Evolutionary conservation across 768 basidiomycete species (phyloP).

Genomic region (Russula emetica): DNA sequence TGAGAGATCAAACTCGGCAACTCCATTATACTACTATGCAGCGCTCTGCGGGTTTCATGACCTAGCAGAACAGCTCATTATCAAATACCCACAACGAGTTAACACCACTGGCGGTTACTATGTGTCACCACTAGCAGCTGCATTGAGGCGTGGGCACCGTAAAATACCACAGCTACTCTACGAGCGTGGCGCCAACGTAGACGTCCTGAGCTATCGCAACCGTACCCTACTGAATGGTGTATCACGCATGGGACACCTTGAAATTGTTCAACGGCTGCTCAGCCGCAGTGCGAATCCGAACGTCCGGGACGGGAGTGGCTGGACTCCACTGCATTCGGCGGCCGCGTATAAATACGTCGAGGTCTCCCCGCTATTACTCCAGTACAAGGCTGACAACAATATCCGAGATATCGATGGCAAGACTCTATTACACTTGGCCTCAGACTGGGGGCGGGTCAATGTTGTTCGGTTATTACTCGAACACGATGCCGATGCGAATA

Average conservation of each 20-base stretch:
- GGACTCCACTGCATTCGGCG: not conserved
- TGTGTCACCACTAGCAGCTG: not conserved
- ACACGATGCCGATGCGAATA: not conserved
- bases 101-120: not conserved
- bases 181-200: not conserved
- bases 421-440: not conserved
- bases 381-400: not conserved
- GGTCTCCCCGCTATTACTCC: not conserved
- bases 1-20: no score
- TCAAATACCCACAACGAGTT: not conserved
- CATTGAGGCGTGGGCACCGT: not conserved
- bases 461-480: not conserved
- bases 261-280: not conserved
- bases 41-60: not conserved
- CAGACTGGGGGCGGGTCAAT: no score
- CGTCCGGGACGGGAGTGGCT: not conserved
- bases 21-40: slow-evolving; percentile 2
- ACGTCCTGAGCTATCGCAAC: not conserved
- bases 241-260: not conserved
- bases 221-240: not conserved
- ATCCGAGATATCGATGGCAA: not conserved
- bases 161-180: not conserved
- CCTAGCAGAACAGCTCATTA: not conserved
- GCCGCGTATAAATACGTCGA: not conserved
- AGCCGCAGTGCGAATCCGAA: not conserved